Conservation (phyloP, 2,329 filamentous ascomycete genomes). For the Fusarium sp. region DNA sequence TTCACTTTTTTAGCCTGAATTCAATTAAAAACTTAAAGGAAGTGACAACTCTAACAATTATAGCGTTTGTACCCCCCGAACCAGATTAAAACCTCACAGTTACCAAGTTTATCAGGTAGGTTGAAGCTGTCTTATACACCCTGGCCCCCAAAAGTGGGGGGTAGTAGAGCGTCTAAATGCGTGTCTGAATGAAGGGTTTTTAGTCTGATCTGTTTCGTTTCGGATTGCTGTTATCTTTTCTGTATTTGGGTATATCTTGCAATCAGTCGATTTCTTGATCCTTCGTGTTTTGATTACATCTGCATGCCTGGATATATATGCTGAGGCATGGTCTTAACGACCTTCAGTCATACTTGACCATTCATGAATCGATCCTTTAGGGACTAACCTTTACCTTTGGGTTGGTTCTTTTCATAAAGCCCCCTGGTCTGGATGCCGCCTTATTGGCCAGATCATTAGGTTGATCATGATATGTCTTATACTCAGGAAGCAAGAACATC, state of each 20-base stretch:
- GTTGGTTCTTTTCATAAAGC: rapidly evolving
- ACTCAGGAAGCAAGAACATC: not conserved
- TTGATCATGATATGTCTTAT: not conserved
- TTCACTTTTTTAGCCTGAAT: not conserved
- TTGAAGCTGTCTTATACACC: not conserved
- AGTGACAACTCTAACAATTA: not conserved
- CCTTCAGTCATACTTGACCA: not conserved
- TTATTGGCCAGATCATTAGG: too few relatives aligned
- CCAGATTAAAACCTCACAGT: not conserved
- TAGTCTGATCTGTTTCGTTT: not conserved
- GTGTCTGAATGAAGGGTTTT: not conserved
- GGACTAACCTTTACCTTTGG: not conserved
- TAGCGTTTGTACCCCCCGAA: not conserved
- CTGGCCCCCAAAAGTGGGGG: not conserved
- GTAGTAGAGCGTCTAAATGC: not conserved
- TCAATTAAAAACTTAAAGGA: not conserved
- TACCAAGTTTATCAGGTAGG: not conserved
- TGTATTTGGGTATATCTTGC: conserved; percentile 7
- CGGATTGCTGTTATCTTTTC: not conserved
- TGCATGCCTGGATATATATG: not conserved
- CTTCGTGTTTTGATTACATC: not conserved
- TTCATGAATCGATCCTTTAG: not conserved
- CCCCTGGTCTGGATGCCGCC: too few relatives aligned
- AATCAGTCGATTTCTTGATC: not conserved
- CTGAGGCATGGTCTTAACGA: not conserved